Base-by-base conservation (phyloP, 345 rosid genomes). In the Orychophragmus violaceus region DNA sequence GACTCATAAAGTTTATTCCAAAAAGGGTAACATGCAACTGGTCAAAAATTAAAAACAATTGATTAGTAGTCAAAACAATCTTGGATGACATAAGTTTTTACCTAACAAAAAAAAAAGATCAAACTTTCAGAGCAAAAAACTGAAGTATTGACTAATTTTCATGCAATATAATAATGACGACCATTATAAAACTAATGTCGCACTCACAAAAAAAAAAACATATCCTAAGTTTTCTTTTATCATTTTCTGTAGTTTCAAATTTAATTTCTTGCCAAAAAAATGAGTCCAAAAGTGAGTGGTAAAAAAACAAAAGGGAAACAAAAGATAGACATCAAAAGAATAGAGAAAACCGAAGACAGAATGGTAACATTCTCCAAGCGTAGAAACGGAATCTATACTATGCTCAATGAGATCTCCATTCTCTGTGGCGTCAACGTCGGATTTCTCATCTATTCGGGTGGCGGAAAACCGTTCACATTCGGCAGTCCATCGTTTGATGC, bases 221-320 rank as follows among this genome's bases (percentile, higher is more conserved):
- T 22, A 27, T 8, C n/a, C 28, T 23, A 19, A 2, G 28, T 25
- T 5, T 25, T 18, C 9, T 53, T 41, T n/a, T 29, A 3, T 27
- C 3, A 12, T 19, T 30, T 45, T 14, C 21, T 11, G 5, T 32
- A 19, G 12, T 35, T 5, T n/a, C 32, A 8, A 5, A 5, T 9
- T n/a, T n/a, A n/a, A n/a, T n/a, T 9, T 1, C 18, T 23, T 61
- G 27, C 18, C 4, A 59, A 44, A 25, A 66, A 49, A 66, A 64
- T 72, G 76, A n/a, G n/a, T n/a, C n/a, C n/a, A n/a, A n/a, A n/a
- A n/a, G n/a, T n/a, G n/a, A 51, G 16, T n/a, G 44, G 12, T 3
- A 67, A 44, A 6, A 67, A 67, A 37, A 48, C 71, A 1, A 64
- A 39, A 49, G 71, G 76, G 28, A 73, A 44, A 12, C 77, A 66